Evolutionary conservation across 495 filamentous ascomycete species (phyloP).

Genomic region (Lophium mytilinum): DNA sequence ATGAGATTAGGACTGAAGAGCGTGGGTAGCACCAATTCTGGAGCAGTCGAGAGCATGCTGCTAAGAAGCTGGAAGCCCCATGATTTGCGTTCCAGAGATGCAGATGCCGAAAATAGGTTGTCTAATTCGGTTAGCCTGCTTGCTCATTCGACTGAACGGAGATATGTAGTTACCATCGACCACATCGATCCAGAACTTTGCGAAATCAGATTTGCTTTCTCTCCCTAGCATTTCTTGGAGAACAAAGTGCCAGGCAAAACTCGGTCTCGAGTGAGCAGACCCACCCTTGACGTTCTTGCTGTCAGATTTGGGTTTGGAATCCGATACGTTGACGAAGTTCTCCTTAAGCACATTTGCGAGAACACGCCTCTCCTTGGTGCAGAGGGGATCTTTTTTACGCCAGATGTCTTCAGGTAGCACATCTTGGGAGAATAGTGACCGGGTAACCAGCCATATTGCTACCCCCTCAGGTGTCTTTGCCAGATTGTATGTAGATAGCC

Average conservation of each 20-base stretch:
- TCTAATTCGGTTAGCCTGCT: constrained; percentile 41
- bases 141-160: background rate
- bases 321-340: constrained; percentile 43
- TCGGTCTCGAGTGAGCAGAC: constrained; percentile 68
- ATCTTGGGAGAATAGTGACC: constrained; percentile 54
- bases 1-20: constrained; percentile 80
- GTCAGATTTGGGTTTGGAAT: constrained; percentile 38
- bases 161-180: constrained; percentile 63
- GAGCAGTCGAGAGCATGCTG: constrained; percentile 52
- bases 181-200: constrained; percentile 78
- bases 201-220: constrained; percentile 44
- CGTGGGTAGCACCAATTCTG: constrained; percentile 38
- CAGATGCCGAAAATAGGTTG: constrained; percentile 66
- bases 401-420: constrained; percentile 62
- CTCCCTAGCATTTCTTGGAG: constrained; percentile 39
- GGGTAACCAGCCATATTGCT: constrained; percentile 71
- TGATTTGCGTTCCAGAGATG: constrained; percentile 81
- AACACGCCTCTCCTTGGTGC: constrained; percentile 48
- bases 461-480: constrained; percentile 77
- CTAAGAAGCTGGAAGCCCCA: constrained; percentile 82
- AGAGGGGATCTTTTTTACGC: constrained; percentile 64
- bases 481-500: constrained; percentile 53
- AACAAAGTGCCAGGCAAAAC: constrained; percentile 83
- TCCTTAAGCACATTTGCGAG: constrained; percentile 75
- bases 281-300: constrained; percentile 38